Base-by-base conservation (phyloP, 441 rosid species). In the Mallotus repandus region DNA sequence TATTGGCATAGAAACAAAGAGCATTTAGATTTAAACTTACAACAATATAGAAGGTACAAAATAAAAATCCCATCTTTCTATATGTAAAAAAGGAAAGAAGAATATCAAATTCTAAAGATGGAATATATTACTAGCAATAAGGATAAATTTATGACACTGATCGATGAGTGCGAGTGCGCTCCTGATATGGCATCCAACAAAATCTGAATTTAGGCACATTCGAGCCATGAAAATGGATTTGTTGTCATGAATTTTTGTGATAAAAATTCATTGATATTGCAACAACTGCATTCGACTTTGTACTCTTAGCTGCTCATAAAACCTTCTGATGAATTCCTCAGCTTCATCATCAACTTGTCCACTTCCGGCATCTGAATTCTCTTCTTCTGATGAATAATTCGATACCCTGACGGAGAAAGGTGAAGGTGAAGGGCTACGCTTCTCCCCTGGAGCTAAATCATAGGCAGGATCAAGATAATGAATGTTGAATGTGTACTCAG, bases 241-340 rank as follows among this genome's bases (percentile, higher is more conserved):
- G 41, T 38, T 38, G 41, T 38, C 41, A 38, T 38, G 41, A 38
- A 38, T 38, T 38, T 38, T 38, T 4, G 41, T 38, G 41, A 48
- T 48, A 13, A 13, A 9, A 9, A 13, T 45, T 62, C 25, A 56
- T 6, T 72, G 77, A 57, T 78, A 86, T 59, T 83, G 86, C 81
- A 87, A 70, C 73, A 87, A 76, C 22, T 87, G 91, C 70, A 77
- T 77, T 41, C 86, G 80, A 35, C 82, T 81, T 70, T 87, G 88
- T 18, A 43, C 72, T 82, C 88, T 80, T 38, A 88, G 54, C 57
- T 88, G 89, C 64, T 88, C 89, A 22, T 82, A 84, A 53, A 88
- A 88, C 74, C 83, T 84, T 71, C 76, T 69, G 22, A 88, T 88
- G 75, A 88, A 88, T 41, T 88, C 91, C 82, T 88, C 91, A 3